Evolutionary conservation across 2,329 filamentous ascomycete species (phyloP).

Genomic region (Alternaria metachromatica): DNA sequence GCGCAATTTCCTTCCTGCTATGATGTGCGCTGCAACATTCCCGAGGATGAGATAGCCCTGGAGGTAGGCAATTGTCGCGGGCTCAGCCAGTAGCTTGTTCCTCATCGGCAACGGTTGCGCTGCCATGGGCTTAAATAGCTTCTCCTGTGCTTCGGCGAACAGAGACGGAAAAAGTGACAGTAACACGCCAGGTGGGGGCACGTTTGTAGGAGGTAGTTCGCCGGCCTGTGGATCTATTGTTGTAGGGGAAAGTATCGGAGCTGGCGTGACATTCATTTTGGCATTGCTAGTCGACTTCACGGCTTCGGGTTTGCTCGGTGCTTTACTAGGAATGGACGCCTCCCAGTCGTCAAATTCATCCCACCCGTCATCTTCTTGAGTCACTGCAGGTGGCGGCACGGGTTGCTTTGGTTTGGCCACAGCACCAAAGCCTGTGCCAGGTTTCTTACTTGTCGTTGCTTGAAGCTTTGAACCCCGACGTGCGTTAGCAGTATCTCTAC

Average conservation of each 20-base stretch:
- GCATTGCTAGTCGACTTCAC: not conserved
- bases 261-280: slow-evolving; percentile 4
- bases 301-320: slow-evolving; percentile 5
- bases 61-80: slow-evolving; percentile 68
- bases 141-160: slow-evolving; percentile 68
- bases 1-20: slow-evolving; percentile 82
- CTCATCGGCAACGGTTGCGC: slow-evolving; percentile 65
- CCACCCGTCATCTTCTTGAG: slow-evolving; percentile 49
- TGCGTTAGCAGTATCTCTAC: not conserved
- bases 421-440: slow-evolving; percentile 22
- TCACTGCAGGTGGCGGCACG: not conserved
- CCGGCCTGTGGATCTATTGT: slow-evolving; percentile 31
- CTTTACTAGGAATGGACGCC: slow-evolving; percentile 35
- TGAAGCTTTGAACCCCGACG: not conserved
- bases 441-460: slow-evolving; percentile 14
- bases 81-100: slow-evolving; percentile 68
- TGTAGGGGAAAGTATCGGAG: slow-evolving; percentile 31
- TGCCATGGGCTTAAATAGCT: slow-evolving; percentile 70
- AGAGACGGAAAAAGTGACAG: slow-evolving; percentile 77
- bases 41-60: slow-evolving; percentile 68
- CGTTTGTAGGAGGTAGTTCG: slow-evolving; percentile 74
- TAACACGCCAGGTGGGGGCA: slow-evolving; percentile 85
- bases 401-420: slow-evolving; percentile 11
- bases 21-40: slow-evolving; percentile 75
- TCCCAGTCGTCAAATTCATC: slow-evolving; percentile 56